Percentiles rank a stretch among this genome's conserved stretches.
Conservation (phyloP, 129 eudicot genomes). For the Helianthus annuus region HanXRQr2.0-SUNRISE NC_035446.2:165323167-165323666, state of each 20-base stretch:
- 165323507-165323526: too few relatives aligned
- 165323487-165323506: too few relatives aligned
- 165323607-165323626: too few relatives aligned
- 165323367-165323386: conserved; percentile 53
- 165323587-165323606: too few relatives aligned
- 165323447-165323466: conserved; percentile 92
- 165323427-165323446: conserved; percentile 88
- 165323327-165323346: conserved; percentile 73
- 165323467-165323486: too few relatives aligned
- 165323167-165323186: conserved; percentile 76
- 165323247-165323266: conserved; percentile 79
- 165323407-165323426: conserved; percentile 64
- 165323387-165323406: conserved; percentile 81
- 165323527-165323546: too few relatives aligned
- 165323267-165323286: conserved; percentile 82
- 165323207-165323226: conserved; percentile 74
- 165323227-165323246: conserved; percentile 66
- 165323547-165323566: too few relatives aligned
- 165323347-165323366: conserved; percentile 78
- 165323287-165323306: conserved; percentile 85
- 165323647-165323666: too few relatives aligned
- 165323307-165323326: conserved; percentile 58
- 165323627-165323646: too few relatives aligned
- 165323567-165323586: too few relatives aligned
- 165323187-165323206: conserved; percentile 75